Conservation (phyloP, 305 asterid species). For the Fraxinus dipetala region DNA sequence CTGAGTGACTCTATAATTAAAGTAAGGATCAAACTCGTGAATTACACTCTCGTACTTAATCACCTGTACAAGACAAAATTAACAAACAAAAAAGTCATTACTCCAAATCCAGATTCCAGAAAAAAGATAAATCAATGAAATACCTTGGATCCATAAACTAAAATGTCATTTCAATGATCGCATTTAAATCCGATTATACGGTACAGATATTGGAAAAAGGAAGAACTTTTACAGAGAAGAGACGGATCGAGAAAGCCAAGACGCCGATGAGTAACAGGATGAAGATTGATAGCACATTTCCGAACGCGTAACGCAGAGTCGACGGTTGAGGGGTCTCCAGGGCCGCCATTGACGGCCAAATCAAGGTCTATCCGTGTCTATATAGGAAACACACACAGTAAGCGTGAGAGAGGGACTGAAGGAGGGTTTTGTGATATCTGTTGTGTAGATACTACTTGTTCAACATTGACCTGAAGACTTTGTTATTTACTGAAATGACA, state of each 20-base stretch:
- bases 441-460: not conserved
- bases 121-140: not conserved
- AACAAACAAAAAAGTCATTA: conserved; percentile 11
- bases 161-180: conserved; percentile 16
- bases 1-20: conserved; percentile 99
- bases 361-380: conserved; percentile 23
- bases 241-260: conserved; percentile 99
- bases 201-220: not conserved
- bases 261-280: conserved; percentile 87
- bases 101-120: conserved; percentile 19
- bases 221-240: conserved; percentile 65
- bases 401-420: conserved; percentile 22
- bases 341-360: conserved; percentile 77
- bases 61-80: conserved; percentile 49
- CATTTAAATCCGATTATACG: conserved; percentile 12
- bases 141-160: not conserved
- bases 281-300: conserved; percentile 74
- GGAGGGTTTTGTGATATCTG: conserved; percentile 22
- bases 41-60: conserved; percentile 98
- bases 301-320: conserved; percentile 77
- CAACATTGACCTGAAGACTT: conserved; percentile 1
- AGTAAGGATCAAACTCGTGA: conserved; percentile 98
- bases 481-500: not conserved
- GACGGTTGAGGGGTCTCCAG: conserved; percentile 49
- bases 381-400: conserved; percentile 26